Conservation (phyloP, 768 basidiomycete species). For the Pisolithus microcarpus region DNA sequence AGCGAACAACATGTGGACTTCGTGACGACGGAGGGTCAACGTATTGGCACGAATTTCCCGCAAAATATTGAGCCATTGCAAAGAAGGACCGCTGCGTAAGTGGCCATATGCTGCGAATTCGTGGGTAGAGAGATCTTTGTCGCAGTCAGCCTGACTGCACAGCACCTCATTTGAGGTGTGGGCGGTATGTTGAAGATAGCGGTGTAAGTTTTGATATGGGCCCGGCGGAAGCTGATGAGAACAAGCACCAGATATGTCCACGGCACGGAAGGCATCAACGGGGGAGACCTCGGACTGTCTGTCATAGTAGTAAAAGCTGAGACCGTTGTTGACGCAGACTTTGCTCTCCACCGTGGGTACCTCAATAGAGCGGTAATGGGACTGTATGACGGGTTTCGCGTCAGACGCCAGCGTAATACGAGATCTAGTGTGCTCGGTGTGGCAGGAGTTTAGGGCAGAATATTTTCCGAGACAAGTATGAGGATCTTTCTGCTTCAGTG, state of each 20-base stretch:
- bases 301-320: constrained; percentile 24
- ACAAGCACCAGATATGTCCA: constrained; percentile 20
- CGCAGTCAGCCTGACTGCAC: constrained; percentile 32
- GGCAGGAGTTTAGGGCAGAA: background rate
- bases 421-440: background rate
- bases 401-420: constrained; percentile 5
- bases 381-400: background rate
- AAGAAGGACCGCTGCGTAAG: constrained; percentile 32
- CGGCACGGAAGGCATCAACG: too few relatives aligned
- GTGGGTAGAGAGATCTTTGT: constrained; percentile 30
- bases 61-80: constrained; percentile 44
- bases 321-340: constrained; percentile 26
- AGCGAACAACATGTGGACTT: constrained; percentile 32
- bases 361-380: background rate
- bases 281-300: background rate
- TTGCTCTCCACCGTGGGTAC: background rate
- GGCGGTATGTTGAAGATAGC: constrained; percentile 24
- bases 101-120: constrained; percentile 35
- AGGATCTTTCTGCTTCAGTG: background rate
- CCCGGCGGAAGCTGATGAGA: constrained; percentile 22
- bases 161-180: constrained; percentile 35
- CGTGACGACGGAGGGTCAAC: constrained; percentile 29
- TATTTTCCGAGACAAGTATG: constrained; percentile 4
- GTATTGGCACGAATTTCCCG: constrained; percentile 30
- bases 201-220: constrained; percentile 26